phyloP scores from a whole-genome alignment of 495 filamentous ascomycete genomes.

The Aspergillus carlsbadensis region DNA sequence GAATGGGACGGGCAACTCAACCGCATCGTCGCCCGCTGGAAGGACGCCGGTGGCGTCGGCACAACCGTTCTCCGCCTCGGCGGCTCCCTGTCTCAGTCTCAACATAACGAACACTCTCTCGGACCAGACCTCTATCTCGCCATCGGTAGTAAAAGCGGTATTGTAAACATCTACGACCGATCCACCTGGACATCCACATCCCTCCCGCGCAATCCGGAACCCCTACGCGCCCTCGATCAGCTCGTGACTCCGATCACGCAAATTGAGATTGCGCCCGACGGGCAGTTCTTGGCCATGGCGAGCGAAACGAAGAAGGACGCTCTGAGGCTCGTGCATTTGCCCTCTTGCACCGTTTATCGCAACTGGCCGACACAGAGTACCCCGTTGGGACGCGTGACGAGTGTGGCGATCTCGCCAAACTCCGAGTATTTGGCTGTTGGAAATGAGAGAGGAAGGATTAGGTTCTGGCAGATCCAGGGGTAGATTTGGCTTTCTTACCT shows the following conservation, averaged over 20 bases:
- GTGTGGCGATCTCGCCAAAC: slow-evolving; percentile 71
- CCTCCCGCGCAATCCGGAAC: slow-evolving; percentile 65
- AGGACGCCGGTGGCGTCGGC: slow-evolving; percentile 85
- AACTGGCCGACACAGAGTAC: slow-evolving; percentile 96
- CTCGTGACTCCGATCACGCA: slow-evolving; percentile 79
- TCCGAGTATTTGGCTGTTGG: slow-evolving; percentile 76
- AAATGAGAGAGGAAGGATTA: slow-evolving; percentile 81
- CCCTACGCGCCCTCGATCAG: slow-evolving; percentile 72
- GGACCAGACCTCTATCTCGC: slow-evolving; percentile 89
- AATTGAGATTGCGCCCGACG: slow-evolving; percentile 79
- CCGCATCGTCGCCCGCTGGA: slow-evolving; percentile 75
- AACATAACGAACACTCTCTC: slow-evolving; percentile 49
- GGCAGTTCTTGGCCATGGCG: slow-evolving; percentile 81
- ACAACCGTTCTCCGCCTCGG: slow-evolving; percentile 80
- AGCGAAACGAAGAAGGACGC: slow-evolving; percentile 86
- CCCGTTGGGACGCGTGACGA: slow-evolving; percentile 80
- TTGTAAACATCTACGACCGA: slow-evolving; percentile 93
- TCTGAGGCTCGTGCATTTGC: slow-evolving; percentile 84
- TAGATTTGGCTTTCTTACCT: slow-evolving; percentile 16
- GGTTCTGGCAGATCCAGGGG: slow-evolving; percentile 79
- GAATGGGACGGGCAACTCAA: slow-evolving; percentile 73
- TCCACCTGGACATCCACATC: slow-evolving; percentile 51
- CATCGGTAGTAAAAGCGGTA: slow-evolving; percentile 77
- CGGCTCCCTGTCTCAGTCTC: slow-evolving; percentile 54
- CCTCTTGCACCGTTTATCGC: slow-evolving; percentile 86